phyloP scores from a whole-genome alignment of 805 yeast species.

The Saccharomycopsis sp. region DNA sequence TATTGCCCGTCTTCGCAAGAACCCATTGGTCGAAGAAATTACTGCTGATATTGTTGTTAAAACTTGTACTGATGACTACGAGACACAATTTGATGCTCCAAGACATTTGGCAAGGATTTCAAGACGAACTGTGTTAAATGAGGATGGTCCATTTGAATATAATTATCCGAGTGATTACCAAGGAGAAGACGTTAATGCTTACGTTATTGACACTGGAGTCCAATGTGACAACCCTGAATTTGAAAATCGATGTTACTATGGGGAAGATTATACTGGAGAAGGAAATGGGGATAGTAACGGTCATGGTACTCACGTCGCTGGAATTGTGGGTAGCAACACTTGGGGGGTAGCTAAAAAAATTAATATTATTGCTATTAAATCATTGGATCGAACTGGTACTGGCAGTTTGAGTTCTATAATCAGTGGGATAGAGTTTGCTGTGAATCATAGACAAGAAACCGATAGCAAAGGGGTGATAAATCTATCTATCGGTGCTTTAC shows the following conservation, averaged over 20 bases:
- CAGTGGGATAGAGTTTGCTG: constrained; percentile 61
- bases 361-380: constrained; percentile 65
- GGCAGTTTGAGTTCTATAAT: constrained; percentile 65
- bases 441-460: constrained; percentile 40
- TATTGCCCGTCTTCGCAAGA: constrained; percentile 12
- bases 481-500: constrained; percentile 71
- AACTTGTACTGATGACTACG: constrained; percentile 12
- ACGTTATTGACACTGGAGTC: constrained; percentile 85
- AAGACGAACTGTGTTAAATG: constrained; percentile 18
- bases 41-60: constrained; percentile 58
- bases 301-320: constrained; percentile 94
- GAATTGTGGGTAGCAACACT: constrained; percentile 68
- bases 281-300: constrained; percentile 70
- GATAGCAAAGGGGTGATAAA: constrained; percentile 58
- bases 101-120: constrained; percentile 56
- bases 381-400: constrained; percentile 57
- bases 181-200: constrained; percentile 61
- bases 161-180: constrained; percentile 37
- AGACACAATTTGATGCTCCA: constrained; percentile 44
- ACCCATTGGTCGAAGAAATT: constrained; percentile 48
- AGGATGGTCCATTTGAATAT: constrained; percentile 33
- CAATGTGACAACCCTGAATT: constrained; percentile 51
- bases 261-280: constrained; percentile 56
- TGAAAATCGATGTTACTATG: constrained; percentile 52
- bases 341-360: constrained; percentile 79